Base-by-base conservation (phyloP, 78 protist genomes). In the Bigelowiella natans region DNA sequence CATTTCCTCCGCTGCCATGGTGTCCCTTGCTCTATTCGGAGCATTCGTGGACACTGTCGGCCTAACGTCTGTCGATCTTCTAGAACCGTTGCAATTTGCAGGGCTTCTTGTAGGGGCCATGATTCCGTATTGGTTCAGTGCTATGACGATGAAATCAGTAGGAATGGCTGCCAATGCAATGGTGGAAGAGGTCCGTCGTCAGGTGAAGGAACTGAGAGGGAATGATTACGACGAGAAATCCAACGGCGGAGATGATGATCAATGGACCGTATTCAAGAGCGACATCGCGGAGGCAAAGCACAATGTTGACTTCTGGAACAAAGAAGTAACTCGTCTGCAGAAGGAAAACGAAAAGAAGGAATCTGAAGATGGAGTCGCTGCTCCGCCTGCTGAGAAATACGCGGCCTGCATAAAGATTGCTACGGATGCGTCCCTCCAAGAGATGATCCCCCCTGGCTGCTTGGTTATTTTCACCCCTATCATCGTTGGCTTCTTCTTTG, bases 61-160 rank as follows among this genome's bases (percentile, higher is more conserved):
- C 7, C 73, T 51, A 7, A 51, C 34, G 34, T 26, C 34, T 51
- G 73, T 51, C 7, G 73, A 51, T 51, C 73, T 51, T 7, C 73
- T 51, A 26, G 73, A 51, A 18, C 73, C 73, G 7, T 18, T 51
- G n/a, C 84, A 39, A 29, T 38, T 95, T 88, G 3, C 95, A 26
- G 94, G 92, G 29, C n/a, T 95, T 31, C 86, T 95, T 38, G 1
- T 93, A 37, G 96, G 96, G 36, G 93, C 95, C 2, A 88, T 93
- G 93, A 36, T 95, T 30, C 96, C 96, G 36, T 94, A 82, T 88
- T 63, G 30, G 82, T 94, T 95, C 90, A 82, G 95, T 2, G 94
- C 96, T 38, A 40, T 95, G 84, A 95, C 96, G 36, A 94, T 95
- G 95, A 73, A 29, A 18, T 26, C 93, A 38, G 96, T 95, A 73